phyloP scores from a whole-genome alignment of 495 filamentous ascomycete genomes.

The Penicillium soppii region DNA sequence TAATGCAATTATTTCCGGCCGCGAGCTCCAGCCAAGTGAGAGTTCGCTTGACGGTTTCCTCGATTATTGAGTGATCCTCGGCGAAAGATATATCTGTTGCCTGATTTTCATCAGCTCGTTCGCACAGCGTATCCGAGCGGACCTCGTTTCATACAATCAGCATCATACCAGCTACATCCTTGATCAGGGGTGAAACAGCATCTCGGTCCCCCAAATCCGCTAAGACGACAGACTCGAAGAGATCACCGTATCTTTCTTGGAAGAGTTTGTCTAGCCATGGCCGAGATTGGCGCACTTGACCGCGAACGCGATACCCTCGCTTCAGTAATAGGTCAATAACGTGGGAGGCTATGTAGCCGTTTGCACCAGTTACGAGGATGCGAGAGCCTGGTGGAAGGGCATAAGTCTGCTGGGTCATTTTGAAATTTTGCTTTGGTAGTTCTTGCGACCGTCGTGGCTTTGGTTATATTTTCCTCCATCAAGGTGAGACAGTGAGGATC shows the following conservation, averaged over 20 bases:
- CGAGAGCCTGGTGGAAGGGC: slow-evolving; percentile 9
- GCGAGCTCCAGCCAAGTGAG: slow-evolving; percentile 23
- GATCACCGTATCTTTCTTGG: slow-evolving; percentile 37
- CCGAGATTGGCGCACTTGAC: slow-evolving; percentile 43
- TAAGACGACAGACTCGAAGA: slow-evolving; percentile 38
- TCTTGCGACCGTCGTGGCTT: too few relatives aligned
- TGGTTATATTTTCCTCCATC: too few relatives aligned
- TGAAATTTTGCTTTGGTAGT: too few relatives aligned
- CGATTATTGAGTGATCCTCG: slow-evolving; percentile 25
- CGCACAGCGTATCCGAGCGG: too few relatives aligned
- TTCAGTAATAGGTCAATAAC: slow-evolving; percentile 47
- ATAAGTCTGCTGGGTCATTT: not conserved
- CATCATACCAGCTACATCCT: slow-evolving; percentile 32
- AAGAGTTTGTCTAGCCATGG: slow-evolving; percentile 48
- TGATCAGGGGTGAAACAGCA: slow-evolving; percentile 47
- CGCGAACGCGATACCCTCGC: slow-evolving; percentile 50
- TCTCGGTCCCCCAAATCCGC: slow-evolving; percentile 34
- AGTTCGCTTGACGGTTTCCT: slow-evolving; percentile 5
- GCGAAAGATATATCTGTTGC: slow-evolving; percentile 24
- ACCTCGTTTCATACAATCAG: slow-evolving; percentile 45
- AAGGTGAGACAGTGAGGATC: too few relatives aligned
- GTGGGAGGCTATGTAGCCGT: slow-evolving; percentile 56
- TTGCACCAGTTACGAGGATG: slow-evolving; percentile 57
- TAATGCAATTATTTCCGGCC: not conserved
- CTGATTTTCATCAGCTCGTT: too few relatives aligned